phyloP scores from a whole-genome alignment of 768 basidiomycete species.

The Megacollybia marginata region DNA sequence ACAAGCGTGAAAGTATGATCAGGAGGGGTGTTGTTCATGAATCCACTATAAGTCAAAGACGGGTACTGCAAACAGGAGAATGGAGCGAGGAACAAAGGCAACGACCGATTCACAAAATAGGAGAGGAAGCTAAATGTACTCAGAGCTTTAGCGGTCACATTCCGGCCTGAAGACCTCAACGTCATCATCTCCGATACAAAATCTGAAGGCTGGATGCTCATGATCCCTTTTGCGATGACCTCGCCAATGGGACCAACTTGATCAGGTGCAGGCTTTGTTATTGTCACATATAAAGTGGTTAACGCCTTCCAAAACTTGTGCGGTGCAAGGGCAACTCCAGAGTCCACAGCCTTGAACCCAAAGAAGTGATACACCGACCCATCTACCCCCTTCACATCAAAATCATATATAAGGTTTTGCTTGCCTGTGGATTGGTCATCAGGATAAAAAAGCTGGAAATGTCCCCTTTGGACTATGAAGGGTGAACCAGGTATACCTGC shows the following conservation, averaged over 20 bases:
- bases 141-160: background rate
- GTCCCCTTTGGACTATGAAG: constrained; percentile 7
- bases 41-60: constrained; percentile 4
- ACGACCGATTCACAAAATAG: constrained; percentile 4
- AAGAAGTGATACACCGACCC: constrained; percentile 8
- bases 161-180: background rate
- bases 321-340: constrained; percentile 4
- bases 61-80: constrained; percentile 3
- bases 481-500: constrained; percentile 8
- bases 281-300: constrained; percentile 10
- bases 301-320: constrained; percentile 8
- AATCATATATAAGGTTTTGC: constrained; percentile 7
- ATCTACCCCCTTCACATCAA: constrained; percentile 7
- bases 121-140: background rate
- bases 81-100: constrained; percentile 6
- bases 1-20: constrained; percentile 1
- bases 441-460: constrained; percentile 9
- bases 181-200: background rate
- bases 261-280: constrained; percentile 1
- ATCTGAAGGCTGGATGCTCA: constrained; percentile 6
- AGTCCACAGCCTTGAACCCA: constrained; percentile 10
- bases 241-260: background rate
- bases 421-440: constrained; percentile 7
- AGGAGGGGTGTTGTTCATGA: constrained; percentile 3
- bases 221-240: constrained; percentile 7